Evolutionary conservation across 2,329 filamentous ascomycete species (phyloP).

Genomic region (Botrytis squamosa): DNA sequence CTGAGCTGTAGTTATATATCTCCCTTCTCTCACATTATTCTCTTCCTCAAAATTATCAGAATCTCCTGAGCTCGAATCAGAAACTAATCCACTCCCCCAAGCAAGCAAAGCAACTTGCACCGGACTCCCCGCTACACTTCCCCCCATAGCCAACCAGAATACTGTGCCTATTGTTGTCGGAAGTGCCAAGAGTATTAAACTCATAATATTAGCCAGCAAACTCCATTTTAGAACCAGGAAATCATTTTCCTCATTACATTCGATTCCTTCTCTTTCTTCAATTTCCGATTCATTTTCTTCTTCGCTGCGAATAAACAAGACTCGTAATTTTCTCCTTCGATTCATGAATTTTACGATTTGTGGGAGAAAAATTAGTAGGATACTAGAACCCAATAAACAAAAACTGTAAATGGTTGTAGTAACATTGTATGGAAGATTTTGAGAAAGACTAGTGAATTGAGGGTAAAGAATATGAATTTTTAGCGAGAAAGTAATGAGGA

Average conservation of each 20-base stretch:
- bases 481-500: neutral
- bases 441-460: neutral
- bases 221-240: neutral
- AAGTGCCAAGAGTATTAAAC: conserved; percentile 5
- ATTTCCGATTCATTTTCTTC: neutral
- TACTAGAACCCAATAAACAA: neutral
- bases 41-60: neutral
- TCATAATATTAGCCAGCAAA: neutral
- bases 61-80: too few species aligned
- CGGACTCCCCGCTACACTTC: neutral
- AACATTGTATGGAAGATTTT: neutral
- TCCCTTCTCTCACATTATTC: neutral
- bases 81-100: neutral
- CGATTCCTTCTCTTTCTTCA: neutral
- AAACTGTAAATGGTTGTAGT: neutral
- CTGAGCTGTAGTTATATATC: neutral
- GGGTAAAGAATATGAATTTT: neutral
- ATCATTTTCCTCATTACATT: neutral
- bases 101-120: neutral
- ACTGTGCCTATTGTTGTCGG: neutral
- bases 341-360: neutral
- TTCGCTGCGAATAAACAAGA: neutral
- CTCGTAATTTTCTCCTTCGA: neutral
- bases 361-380: neutral
- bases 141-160: neutral